Evolutionary conservation across 139 green algal genomes (phyloP).

Genomic region (Coelastrella sp.): DNA sequence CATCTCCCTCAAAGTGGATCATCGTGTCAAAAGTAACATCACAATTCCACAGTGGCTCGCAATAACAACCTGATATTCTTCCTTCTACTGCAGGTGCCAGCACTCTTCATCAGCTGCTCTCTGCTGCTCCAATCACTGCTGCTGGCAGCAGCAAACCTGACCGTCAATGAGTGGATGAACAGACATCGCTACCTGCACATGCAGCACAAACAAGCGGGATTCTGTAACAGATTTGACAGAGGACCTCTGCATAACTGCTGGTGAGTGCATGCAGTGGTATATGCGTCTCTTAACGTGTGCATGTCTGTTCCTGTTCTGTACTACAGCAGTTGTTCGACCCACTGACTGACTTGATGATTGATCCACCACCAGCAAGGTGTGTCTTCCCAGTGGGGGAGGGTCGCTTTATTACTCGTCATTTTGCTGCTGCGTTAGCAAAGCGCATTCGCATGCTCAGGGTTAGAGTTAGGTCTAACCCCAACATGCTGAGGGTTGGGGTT

Average conservation of each 20-base stretch:
- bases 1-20: too few species aligned
- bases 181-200: slow-evolving; percentile 35
- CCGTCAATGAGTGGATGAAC: slow-evolving; percentile 51
- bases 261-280: not conserved
- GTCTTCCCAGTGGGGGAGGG: too few species aligned
- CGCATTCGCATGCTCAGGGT: too few species aligned
- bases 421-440: too few species aligned
- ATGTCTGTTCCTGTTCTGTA: not conserved
- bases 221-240: slow-evolving; percentile 50
- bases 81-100: not conserved
- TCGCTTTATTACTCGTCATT: too few species aligned
- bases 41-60: too few species aligned
- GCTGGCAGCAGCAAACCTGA: slow-evolving; percentile 31
- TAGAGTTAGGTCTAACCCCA: too few species aligned
- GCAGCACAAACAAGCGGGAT: slow-evolving; percentile 10
- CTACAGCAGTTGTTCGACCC: too few species aligned
- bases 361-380: too few species aligned
- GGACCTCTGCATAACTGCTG: slow-evolving; percentile 44
- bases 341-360: too few species aligned
- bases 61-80: not conserved
- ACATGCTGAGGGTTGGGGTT: too few species aligned
- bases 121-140: not conserved
- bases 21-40: too few species aligned
- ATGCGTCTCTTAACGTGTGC: not conserved
- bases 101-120: slow-evolving; percentile 32